These are phyloP conservation scores for Colletotrichum chlorophyti DNA, from an alignment of 2,329 filamentous ascomycete genomes.

Conservation along the genomic window DNA sequence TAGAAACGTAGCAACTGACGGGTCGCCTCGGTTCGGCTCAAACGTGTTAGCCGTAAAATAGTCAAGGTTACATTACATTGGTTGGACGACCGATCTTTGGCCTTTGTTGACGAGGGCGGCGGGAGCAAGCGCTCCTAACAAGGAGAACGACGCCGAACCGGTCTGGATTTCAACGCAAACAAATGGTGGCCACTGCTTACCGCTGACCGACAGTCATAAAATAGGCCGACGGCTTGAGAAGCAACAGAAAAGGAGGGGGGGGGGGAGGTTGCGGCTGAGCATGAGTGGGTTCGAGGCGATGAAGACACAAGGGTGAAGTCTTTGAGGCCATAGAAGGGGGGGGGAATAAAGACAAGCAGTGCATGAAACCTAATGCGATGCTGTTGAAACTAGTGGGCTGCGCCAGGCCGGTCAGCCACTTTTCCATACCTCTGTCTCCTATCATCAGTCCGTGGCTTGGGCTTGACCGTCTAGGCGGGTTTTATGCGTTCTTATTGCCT, in stretches of 20 bases:
- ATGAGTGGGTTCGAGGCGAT: conserved; percentile 15
- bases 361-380: conserved; percentile 26
- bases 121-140: too few relatives aligned
- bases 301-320: neutral
- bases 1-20: too few relatives aligned
- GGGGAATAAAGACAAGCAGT: conserved; percentile 8
- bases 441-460: conserved; percentile 1
- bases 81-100: too few relatives aligned
- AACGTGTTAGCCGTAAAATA: too few relatives aligned
- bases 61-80: too few relatives aligned
- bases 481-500: conserved; percentile 7
- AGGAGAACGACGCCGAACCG: too few relatives aligned
- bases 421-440: conserved; percentile 6
- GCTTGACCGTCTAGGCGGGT: conserved; percentile 19
- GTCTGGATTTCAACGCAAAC: too few relatives aligned
- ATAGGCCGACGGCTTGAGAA: too few relatives aligned
- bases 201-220: too few relatives aligned
- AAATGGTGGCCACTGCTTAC: too few relatives aligned
- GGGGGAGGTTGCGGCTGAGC: conserved; percentile 15
- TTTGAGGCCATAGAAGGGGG: neutral
- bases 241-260: neutral
- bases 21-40: too few relatives aligned
- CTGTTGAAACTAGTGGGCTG: conserved; percentile 25
- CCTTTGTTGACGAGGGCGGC: too few relatives aligned
- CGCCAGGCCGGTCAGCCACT: conserved; percentile 12